Evolutionary conservation across 23 red algal genomes (phyloP), one percentile per base, ranked within the genome.

Genomic region (Cyanidiococcus yangmingshanensis): DNA sequence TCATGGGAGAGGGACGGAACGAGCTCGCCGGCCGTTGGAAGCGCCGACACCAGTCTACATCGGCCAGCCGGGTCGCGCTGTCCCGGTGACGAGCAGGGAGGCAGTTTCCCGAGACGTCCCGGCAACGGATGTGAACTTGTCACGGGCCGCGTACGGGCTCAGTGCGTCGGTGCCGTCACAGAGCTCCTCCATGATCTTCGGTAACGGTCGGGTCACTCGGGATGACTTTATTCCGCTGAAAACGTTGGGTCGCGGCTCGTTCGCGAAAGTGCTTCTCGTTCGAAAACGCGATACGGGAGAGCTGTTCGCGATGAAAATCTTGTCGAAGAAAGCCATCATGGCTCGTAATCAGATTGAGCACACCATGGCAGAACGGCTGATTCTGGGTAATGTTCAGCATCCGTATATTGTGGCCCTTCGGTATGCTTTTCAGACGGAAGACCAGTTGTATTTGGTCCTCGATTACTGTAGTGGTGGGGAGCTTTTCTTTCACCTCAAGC

Each of bases 391-490:
- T 54, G 87, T 74, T n/a, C 75, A 84, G 59, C 92, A 96, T 78
- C 92, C 92, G 27, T 96, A 90, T 27, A 90, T 96, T 58, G 51
- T 90, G 34, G 79, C 89, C 33, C 81, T 96, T 41, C 79, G 84
- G 1, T 90, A 87, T 68, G 92, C 92, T 25, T 96, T 96, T 41
- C 92, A 96, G 58, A 96, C 87, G 0, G 81, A 82, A 1, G 80
- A 82, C 17, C 84, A 79, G 54, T 76, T 96, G 1, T 96, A 96
- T 75, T 68, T 96, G 57, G 92, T 96, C 25, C 89, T 86, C 7
- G 92, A 96, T 37, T 96, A 71, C 67, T 96, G 92, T 58, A 84
- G 79, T 25, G 92, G 92, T 12, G 86, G 87, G 26, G 92, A 96
- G 39, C 74, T 96, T 29, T 96, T 96, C 67, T 83, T 89, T 74